A percentile compares a stretch with the other conserved stretches of the same genome.
phyloP scores from a whole-genome alignment of 306 rosid genomes.

The Alnus rubra region DNA sequence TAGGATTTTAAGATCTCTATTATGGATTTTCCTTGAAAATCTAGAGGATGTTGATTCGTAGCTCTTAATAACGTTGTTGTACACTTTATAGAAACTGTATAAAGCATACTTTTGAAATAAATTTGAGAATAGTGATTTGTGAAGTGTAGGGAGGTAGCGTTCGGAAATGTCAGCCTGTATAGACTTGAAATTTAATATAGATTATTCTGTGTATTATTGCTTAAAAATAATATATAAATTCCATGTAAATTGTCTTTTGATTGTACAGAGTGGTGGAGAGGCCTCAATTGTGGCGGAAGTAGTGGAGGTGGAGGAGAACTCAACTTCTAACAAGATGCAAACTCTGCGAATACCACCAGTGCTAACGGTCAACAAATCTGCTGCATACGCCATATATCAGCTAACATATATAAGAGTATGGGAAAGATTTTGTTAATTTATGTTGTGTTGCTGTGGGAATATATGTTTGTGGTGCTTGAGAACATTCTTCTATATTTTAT shows the following conservation, averaged over 20 bases:
- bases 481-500: neutral
- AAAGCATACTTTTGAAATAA: neutral
- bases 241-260: neutral
- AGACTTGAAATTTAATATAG: neutral
- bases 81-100: neutral
- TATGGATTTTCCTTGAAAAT: neutral
- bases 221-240: neutral
- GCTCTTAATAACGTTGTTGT: neutral
- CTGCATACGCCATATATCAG: constrained; percentile 76
- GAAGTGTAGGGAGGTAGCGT: neutral
- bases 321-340: constrained; percentile 74
- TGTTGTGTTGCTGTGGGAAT: neutral
- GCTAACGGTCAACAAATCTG: constrained; percentile 68
- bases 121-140: neutral
- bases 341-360: constrained; percentile 72
- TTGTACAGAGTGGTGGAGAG: constrained; percentile 76
- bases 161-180: neutral
- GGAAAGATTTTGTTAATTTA: neutral
- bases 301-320: constrained; percentile 89
- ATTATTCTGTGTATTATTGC: neutral
- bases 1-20: neutral
- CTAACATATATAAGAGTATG: constrained; percentile 73
- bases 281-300: constrained; percentile 85
- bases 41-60: neutral
- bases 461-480: neutral